Base-by-base conservation (phyloP, 129 eudicot genomes). In the Flaveria robusta region DNA sequence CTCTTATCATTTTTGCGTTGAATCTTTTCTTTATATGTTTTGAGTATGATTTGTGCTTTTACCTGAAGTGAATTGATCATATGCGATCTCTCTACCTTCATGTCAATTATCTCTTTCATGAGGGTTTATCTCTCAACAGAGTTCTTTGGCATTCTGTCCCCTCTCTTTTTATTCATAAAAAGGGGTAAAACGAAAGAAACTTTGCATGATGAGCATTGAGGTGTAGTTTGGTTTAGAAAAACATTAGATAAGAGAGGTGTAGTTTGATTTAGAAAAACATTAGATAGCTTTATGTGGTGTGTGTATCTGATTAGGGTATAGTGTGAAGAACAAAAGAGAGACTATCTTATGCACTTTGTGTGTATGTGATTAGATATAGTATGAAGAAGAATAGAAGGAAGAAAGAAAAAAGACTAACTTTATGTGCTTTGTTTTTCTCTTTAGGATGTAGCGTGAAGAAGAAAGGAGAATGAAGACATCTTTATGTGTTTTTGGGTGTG, bases 121-220 rank as follows among this genome's bases (percentile, higher is more conserved):
- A 66, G 68, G 82, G 91, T 87, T 34, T 89, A 52, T 79, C 81
- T 84, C 85, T 84, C 76, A 81, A 77, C 96, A 85, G 93, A 92
- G 93, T 74, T 89, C 78, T 64, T 92, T 92, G 97, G 97, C 97
- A 92, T 92, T 92, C 97, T 92, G 97, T 92, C 97, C 97, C 97
- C 97, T 92, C 97, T 86, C 37, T 34, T 51, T 55, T 50, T 18
- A 11, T 55, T 60, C 42, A 64, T 19, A 9, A 29, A 20, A 29
- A 39, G 24, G 9, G 16, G 19, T 20, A 0, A 3, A 10, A 14
- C 4, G 39, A 37, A 51, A 11, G 19, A 18, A 47, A 47, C 0
- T 14, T 47, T 14, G 52, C 52, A 14, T 47, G n/a, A n/a, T 16
- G 9, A 14, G 18, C 18, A 52, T 19, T 52, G 15, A 34, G 39